These are phyloP conservation scores for Dissophora globulifera DNA, from an alignment of 192 early-diverging fungal species.

Conservation along the genomic window DNA sequence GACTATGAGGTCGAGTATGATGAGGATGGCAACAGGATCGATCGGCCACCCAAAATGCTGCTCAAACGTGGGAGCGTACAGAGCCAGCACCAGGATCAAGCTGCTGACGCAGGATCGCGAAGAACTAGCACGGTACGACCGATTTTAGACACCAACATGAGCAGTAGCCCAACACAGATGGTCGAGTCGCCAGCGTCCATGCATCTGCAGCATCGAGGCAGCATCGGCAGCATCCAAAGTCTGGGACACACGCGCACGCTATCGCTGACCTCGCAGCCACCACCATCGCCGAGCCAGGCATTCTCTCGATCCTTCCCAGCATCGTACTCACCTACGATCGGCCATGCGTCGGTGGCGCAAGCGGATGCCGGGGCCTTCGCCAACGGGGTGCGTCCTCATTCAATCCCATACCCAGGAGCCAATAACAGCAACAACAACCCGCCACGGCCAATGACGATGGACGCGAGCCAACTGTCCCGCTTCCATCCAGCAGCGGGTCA, in stretches of 20 bases:
- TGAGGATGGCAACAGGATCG: constrained; percentile 52
- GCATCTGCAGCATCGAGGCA: constrained; percentile 35
- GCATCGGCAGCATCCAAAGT: constrained; percentile 46
- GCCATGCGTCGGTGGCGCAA: constrained; percentile 6
- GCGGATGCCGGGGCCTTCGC: constrained; percentile 11
- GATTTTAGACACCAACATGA: constrained; percentile 14
- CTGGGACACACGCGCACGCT: constrained; percentile 18
- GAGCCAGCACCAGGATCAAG: constrained; percentile 1
- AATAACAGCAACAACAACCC: constrained; percentile 25
- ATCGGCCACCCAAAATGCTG: constrained; percentile 11
- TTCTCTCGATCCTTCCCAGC: constrained; percentile 37
- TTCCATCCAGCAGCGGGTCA: constrained; percentile 39
- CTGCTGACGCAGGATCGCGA: constrained; percentile 11
- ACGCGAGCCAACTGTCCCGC: constrained; percentile 43
- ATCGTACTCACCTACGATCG: constrained; percentile 42
- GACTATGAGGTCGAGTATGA: constrained; percentile 52
- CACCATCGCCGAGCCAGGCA: constrained; percentile 30
- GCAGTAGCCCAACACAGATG: constrained; percentile 28
- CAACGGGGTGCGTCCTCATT: constrained; percentile 26
- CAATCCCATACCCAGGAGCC: constrained; percentile 29
- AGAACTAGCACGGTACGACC: constrained; percentile 15
- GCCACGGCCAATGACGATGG: constrained; percentile 38
- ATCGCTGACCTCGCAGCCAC: constrained; percentile 35
- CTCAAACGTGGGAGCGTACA: constrained; percentile 11
- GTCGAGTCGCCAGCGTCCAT: constrained; percentile 39